Evolutionary conservation across 2,329 filamentous ascomycete genomes (phyloP).

Genomic region (Fusarium sp.): DNA sequence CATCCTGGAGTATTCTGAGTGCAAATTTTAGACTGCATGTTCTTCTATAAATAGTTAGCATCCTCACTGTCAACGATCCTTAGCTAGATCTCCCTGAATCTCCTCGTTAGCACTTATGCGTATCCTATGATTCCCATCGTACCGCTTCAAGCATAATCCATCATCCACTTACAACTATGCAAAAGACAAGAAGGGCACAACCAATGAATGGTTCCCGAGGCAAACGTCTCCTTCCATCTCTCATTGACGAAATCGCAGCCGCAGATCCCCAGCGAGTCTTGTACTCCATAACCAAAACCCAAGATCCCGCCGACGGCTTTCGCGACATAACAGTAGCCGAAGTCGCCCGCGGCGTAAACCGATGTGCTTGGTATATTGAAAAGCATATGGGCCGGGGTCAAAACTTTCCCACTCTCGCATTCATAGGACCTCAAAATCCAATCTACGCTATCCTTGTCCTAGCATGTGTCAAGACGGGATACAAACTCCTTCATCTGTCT

Average conservation of each 20-base stretch:
- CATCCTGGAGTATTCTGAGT: too few species aligned
- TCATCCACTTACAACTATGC: not conserved
- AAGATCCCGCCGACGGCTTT: constrained; percentile 47
- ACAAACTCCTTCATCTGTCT: constrained; percentile 54
- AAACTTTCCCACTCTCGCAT: constrained; percentile 53
- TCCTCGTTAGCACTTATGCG: too few species aligned
- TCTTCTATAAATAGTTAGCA: too few species aligned
- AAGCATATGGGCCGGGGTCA: constrained; percentile 47
- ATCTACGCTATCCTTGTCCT: constrained; percentile 55
- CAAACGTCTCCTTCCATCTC: constrained; percentile 34
- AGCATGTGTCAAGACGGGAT: constrained; percentile 59
- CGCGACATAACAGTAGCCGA: constrained; percentile 46
- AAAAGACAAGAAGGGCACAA: not conserved
- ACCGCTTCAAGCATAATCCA: not conserved
- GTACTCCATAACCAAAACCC: constrained; percentile 54
- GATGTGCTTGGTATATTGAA: constrained; percentile 51
- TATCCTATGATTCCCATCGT: too few species aligned
- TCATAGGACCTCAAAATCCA: constrained; percentile 54
- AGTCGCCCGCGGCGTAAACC: constrained; percentile 51
- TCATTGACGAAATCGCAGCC: constrained; percentile 45
- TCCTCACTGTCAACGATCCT: too few species aligned
- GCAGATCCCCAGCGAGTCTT: constrained; percentile 52
- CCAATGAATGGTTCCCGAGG: not conserved
- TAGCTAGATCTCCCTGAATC: too few species aligned
- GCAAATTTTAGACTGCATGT: too few species aligned